Evolutionary conservation across 352 stramenopile species (phyloP).

Genomic region (Poterioochromonas sp.): DNA sequence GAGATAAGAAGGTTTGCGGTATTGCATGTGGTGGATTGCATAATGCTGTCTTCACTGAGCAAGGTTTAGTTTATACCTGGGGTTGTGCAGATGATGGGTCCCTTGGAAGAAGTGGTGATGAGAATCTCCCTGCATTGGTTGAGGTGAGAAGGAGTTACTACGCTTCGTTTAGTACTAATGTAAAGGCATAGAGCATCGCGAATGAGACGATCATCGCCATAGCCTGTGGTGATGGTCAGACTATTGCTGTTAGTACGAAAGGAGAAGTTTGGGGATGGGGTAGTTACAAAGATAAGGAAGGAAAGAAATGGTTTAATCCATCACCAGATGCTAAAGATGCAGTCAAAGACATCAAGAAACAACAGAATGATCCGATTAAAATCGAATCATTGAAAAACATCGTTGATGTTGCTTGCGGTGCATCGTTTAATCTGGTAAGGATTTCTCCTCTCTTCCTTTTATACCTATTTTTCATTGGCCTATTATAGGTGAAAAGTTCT

Average conservation of each 20-base stretch:
- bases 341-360: slow-evolving; percentile 24
- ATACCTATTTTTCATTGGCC: neutral
- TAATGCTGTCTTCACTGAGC: slow-evolving; percentile 65
- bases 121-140: slow-evolving; percentile 16
- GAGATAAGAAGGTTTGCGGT: slow-evolving; percentile 50
- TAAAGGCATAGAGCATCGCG: slow-evolving; percentile 12
- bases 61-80: slow-evolving; percentile 84
- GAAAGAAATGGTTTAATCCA: slow-evolving; percentile 75
- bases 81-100: slow-evolving; percentile 84
- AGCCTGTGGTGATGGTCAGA: slow-evolving; percentile 85
- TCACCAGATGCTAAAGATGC: neutral
- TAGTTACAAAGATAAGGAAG: slow-evolving; percentile 91
- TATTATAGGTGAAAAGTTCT: slow-evolving; percentile 12
- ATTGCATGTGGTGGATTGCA: slow-evolving; percentile 80
- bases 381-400: slow-evolving; percentile 39
- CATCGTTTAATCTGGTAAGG: slow-evolving; percentile 17
- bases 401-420: slow-evolving; percentile 35
- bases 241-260: slow-evolving; percentile 50
- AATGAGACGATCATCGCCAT: slow-evolving; percentile 57
- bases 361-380: slow-evolving; percentile 51
- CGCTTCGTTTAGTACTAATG: neutral
- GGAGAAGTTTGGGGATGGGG: slow-evolving; percentile 82
- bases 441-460: too few relatives aligned
- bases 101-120: slow-evolving; percentile 53
- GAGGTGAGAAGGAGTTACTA: slow-evolving; percentile 30